phyloP scores from a whole-genome alignment of 345 rosid genomes.

The Citrus hindsii region DNA sequence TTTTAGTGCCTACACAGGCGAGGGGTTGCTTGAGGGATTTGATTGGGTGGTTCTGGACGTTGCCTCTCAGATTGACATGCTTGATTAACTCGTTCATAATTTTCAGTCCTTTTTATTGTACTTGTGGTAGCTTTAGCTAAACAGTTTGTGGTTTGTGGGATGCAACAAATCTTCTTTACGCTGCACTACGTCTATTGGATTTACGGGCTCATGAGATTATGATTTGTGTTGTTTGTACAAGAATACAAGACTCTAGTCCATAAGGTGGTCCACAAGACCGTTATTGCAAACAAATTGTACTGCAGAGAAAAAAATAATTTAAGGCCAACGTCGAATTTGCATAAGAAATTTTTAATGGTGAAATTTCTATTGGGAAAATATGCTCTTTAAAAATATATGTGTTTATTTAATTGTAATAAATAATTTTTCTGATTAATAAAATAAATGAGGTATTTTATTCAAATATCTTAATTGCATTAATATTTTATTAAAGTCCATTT shows the following conservation, averaged over 20 bases:
- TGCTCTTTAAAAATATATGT: too few relatives aligned
- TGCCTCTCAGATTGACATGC: conserved; percentile 84
- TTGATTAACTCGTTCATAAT: conserved; percentile 36
- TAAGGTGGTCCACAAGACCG: background rate
- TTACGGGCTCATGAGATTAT: too few relatives aligned
- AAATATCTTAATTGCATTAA: too few relatives aligned
- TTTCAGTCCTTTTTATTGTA: background rate
- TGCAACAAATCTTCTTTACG: background rate
- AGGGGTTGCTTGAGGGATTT: conserved; percentile 80
- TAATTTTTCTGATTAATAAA: too few relatives aligned
- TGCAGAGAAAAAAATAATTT: background rate
- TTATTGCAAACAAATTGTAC: background rate
- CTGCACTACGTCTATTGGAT: background rate
- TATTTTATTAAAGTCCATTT: too few relatives aligned
- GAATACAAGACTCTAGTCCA: background rate
- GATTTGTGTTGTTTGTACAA: background rate
- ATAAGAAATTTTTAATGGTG: background rate
- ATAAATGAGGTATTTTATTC: too few relatives aligned
- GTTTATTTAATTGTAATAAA: too few relatives aligned
- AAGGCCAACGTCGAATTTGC: too few relatives aligned
- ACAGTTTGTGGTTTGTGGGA: background rate
- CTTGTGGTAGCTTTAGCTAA: background rate
- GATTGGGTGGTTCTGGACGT: conserved; percentile 97
- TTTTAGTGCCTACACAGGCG: conserved; percentile 83
- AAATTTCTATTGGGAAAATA: background rate